phyloP scores from a whole-genome alignment of 768 basidiomycete species.

The Boletus pseudopeckii region DNA sequence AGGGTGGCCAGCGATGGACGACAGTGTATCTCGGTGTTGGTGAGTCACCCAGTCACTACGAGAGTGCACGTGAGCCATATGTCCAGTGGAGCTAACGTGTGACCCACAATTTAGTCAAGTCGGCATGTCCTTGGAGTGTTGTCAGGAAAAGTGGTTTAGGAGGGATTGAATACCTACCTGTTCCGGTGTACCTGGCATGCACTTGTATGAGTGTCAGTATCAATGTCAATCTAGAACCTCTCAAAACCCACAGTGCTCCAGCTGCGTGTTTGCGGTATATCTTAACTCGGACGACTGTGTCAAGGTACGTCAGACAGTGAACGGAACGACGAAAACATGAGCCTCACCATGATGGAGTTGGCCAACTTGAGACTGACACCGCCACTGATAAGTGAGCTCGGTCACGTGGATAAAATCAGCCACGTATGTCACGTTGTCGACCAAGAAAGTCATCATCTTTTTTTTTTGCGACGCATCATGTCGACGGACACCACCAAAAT shows the following conservation, averaged over 20 bases:
- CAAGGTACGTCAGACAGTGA: neutral
- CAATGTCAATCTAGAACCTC: neutral
- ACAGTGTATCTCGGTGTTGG: conserved; percentile 93
- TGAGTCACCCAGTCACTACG: conserved; percentile 94
- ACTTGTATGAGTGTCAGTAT: conserved; percentile 46
- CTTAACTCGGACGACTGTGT: conserved; percentile 83
- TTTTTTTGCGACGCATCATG: conserved; percentile 24
- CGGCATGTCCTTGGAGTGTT: conserved; percentile 74
- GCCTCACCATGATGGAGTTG: conserved; percentile 21
- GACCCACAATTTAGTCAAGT: conserved; percentile 91
- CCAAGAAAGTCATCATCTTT: too few relatives aligned
- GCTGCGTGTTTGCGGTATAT: conserved; percentile 94
- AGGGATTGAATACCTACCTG: conserved; percentile 52
- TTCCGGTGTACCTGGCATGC: conserved; percentile 94
- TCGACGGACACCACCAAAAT: conserved; percentile 35
- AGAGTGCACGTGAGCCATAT: conserved; percentile 9
- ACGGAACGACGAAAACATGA: neutral
- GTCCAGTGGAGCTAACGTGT: neutral
- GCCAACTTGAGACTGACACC: neutral
- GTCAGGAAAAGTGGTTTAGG: conserved; percentile 7
- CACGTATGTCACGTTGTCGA: too few relatives aligned
- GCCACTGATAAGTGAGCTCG: conserved; percentile 5
- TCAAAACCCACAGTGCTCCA: conserved; percentile 78
- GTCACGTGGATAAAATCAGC: conserved; percentile 10
- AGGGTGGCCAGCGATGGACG: conserved; percentile 91